phyloP scores from a whole-genome alignment of 179 eudicot genomes.

The Beta macrorhiza region DNA sequence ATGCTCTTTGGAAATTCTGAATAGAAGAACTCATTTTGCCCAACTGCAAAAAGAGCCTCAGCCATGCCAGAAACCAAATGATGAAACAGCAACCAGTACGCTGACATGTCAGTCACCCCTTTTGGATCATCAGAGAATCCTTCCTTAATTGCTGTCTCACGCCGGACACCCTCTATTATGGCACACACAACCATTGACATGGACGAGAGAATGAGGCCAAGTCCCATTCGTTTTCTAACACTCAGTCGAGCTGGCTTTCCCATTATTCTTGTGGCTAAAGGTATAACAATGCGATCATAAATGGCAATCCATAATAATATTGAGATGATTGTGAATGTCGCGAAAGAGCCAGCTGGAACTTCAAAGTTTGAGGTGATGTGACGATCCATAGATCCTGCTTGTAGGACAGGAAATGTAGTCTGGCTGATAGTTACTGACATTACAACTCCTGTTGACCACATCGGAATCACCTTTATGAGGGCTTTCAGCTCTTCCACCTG shows the following conservation, averaged over 20 bases:
- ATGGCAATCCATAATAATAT: conserved; percentile 37
- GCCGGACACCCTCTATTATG: conserved; percentile 34
- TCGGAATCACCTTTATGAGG: conserved; percentile 49
- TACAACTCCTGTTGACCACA: conserved; percentile 57
- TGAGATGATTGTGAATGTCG: conserved; percentile 32
- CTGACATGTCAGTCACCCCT: conserved; percentile 36
- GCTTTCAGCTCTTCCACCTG: conserved; percentile 68
- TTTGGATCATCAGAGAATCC: conserved; percentile 24
- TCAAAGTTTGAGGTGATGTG: conserved; percentile 37
- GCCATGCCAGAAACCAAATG: conserved; percentile 35
- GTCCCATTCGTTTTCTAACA: conserved; percentile 49
- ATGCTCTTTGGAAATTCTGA: conserved; percentile 47
- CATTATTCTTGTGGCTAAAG: conserved; percentile 32
- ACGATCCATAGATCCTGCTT: conserved; percentile 53
- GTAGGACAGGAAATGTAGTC: conserved; percentile 33
- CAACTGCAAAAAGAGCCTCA: conserved; percentile 37
- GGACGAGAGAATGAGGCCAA: conserved; percentile 36
- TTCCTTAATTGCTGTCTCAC: conserved; percentile 27
- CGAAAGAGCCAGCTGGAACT: conserved; percentile 56
- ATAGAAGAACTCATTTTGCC: conserved; percentile 48
- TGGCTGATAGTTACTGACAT: conserved; percentile 32
- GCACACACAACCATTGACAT: conserved; percentile 30
- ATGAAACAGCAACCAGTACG: conserved; percentile 45
- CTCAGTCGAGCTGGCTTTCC: conserved; percentile 30
- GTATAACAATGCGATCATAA: conserved; percentile 45